phyloP scores from a whole-genome alignment of 306 rosid genomes.

The Begonia peltatifolia region DNA sequence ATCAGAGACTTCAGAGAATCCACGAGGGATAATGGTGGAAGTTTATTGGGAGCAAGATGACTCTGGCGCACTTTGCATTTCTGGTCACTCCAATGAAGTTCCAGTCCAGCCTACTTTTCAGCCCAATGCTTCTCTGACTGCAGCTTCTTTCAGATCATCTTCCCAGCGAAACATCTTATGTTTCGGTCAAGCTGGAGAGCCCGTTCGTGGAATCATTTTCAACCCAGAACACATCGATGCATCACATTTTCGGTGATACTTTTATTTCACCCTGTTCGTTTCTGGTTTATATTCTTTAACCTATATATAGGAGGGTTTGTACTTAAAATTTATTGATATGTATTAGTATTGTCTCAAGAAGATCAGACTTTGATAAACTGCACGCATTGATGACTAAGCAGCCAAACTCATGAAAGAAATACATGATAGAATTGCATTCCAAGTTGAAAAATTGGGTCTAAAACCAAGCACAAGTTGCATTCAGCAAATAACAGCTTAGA shows the following conservation, averaged over 20 bases:
- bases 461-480: too few species aligned
- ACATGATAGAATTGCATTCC: too few species aligned
- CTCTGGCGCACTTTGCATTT: slow-evolving; percentile 48
- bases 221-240: slow-evolving; percentile 31
- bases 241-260: slow-evolving; percentile 13
- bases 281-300: too few species aligned
- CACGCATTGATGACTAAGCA: too few species aligned
- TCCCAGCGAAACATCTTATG: slow-evolving; percentile 8
- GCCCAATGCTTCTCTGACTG: slow-evolving; percentile 15
- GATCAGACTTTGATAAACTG: too few species aligned
- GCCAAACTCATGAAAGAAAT: too few species aligned
- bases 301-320: too few species aligned
- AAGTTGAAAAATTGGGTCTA: too few species aligned
- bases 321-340: too few species aligned
- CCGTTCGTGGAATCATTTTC: slow-evolving; percentile 36
- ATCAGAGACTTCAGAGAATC: slow-evolving; percentile 42
- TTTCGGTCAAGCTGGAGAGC: slow-evolving; percentile 2
- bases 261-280: neutral
- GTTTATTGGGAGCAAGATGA: slow-evolving; percentile 85
- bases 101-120: slow-evolving; percentile 28
- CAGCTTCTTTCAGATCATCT: slow-evolving; percentile 17
- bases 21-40: slow-evolving; percentile 67
- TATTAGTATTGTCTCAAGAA: too few species aligned
- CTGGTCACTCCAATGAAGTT: slow-evolving; percentile 46
- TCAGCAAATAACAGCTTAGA: neutral